Evolutionary conservation across 1,284 basidiomycete species (phyloP).

Genomic region (Trichosporon asahii): DNA sequence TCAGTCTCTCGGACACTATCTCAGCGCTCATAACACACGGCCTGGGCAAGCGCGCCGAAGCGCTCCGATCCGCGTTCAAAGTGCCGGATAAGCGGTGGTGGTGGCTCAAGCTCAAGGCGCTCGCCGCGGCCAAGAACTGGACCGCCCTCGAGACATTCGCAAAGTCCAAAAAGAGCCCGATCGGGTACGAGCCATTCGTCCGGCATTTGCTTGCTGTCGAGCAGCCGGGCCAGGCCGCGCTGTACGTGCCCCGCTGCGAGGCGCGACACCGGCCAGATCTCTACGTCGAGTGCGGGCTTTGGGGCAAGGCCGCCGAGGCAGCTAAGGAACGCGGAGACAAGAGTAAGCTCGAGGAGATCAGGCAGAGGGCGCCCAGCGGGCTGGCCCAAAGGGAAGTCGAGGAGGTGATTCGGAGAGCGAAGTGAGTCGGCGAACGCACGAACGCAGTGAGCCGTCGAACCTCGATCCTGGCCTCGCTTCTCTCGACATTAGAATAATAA

Average conservation of each 20-base stretch:
- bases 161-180: conserved; percentile 81
- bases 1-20: conserved; percentile 80
- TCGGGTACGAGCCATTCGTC: conserved; percentile 92
- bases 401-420: conserved; percentile 25
- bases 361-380: conserved; percentile 11
- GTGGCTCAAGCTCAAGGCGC: conserved; percentile 81
- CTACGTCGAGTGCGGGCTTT: conserved; percentile 82
- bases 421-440: too few species aligned
- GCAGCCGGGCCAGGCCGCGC: conserved; percentile 65
- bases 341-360: conserved; percentile 60
- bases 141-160: conserved; percentile 78
- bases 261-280: conserved; percentile 74
- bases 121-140: conserved; percentile 75
- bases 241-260: conserved; percentile 78
- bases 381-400: conserved; percentile 21
- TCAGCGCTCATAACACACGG: conserved; percentile 69
- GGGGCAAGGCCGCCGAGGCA: conserved; percentile 78
- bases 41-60: conserved; percentile 79
- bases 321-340: conserved; percentile 82
- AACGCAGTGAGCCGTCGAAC: too few species aligned
- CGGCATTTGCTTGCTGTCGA: conserved; percentile 43
- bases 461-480: neutral
- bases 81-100: conserved; percentile 93
- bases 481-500: neutral
- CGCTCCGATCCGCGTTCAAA: conserved; percentile 78